phyloP scores from a whole-genome alignment of 805 yeast species.

The Cyberlindnera mrakii region DNA sequence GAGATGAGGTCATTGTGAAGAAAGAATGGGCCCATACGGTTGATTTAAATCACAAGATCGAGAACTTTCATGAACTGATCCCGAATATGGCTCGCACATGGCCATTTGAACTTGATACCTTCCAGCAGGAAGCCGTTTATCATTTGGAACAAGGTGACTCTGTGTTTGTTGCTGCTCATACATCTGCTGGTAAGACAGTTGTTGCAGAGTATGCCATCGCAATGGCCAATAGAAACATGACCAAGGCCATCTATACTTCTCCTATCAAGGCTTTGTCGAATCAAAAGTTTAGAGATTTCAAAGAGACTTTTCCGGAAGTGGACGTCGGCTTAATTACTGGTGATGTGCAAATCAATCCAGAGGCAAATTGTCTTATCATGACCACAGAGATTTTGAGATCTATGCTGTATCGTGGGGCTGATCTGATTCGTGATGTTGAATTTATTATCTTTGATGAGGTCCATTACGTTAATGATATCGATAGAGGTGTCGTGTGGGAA shows the following conservation, averaged over 20 bases:
- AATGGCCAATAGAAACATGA: conserved; percentile 93
- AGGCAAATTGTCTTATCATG: conserved; percentile 94
- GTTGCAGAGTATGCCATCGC: conserved; percentile 98
- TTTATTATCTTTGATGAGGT: conserved; percentile 98
- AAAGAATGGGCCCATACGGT: conserved; percentile 94
- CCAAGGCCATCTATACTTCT: conserved; percentile 92
- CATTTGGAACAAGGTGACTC: conserved; percentile 97
- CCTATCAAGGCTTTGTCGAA: conserved; percentile 90
- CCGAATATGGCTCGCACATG: conserved; percentile 91
- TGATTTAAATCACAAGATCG: conserved; percentile 75
- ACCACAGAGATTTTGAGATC: conserved; percentile 94
- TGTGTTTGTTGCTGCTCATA: conserved; percentile 97
- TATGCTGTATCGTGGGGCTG: conserved; percentile 96
- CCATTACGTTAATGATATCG: conserved; percentile 94
- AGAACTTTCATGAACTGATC: conserved; percentile 79
- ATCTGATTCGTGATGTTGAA: conserved; percentile 92
- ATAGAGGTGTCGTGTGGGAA: conserved; percentile 99
- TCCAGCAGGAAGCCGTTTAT: conserved; percentile 95
- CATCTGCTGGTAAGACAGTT: conserved; percentile 98
- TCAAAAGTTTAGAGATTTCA: conserved; percentile 86
- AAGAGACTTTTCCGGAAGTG: conserved; percentile 66
- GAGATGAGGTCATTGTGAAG: conserved; percentile 21
- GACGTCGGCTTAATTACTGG: conserved; percentile 96
- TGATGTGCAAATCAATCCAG: conserved; percentile 96
- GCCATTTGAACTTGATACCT: conserved; percentile 93